Evolutionary conservation across 2,329 filamentous ascomycete species (phyloP).

Genomic region (Sporothrix brasiliensis): DNA sequence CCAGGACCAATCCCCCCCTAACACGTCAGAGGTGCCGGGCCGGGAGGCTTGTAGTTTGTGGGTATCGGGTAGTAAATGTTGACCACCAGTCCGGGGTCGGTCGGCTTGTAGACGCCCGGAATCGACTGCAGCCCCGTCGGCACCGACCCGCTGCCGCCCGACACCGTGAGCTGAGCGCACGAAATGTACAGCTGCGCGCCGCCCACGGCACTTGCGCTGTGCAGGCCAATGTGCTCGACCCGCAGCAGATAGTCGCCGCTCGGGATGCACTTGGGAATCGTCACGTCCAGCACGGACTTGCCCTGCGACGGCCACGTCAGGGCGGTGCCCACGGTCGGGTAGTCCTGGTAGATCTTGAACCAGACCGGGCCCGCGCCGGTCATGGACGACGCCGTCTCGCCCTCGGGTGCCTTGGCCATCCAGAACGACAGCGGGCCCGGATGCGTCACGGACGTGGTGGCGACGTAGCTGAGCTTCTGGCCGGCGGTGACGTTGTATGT

Average conservation of each 20-base stretch:
- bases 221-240: slow-evolving; percentile 45
- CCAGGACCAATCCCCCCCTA: not conserved
- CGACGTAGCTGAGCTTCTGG: slow-evolving; percentile 47
- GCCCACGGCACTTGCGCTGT: slow-evolving; percentile 40
- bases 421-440: slow-evolving; percentile 48
- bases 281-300: slow-evolving; percentile 39
- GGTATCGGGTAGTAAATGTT: slow-evolving; percentile 50
- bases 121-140: slow-evolving; percentile 39
- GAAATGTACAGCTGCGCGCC: slow-evolving; percentile 45
- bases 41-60: slow-evolving; percentile 42
- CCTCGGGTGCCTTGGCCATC: slow-evolving; percentile 47
- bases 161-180: slow-evolving; percentile 41
- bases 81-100: slow-evolving; percentile 41
- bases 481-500: slow-evolving; percentile 52
- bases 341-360: slow-evolving; percentile 51
- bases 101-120: slow-evolving; percentile 41
- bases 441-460: slow-evolving; percentile 47
- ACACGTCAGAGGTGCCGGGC: slow-evolving; percentile 35
- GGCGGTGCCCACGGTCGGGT: slow-evolving; percentile 42
- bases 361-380: slow-evolving; percentile 47
- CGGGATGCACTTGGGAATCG: slow-evolving; percentile 43
- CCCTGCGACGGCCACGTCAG: slow-evolving; percentile 46
- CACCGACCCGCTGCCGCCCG: slow-evolving; percentile 38
- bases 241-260: slow-evolving; percentile 46
- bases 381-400: slow-evolving; percentile 45